Conservation (phyloP, 306 rosid species). For the Fragaria nilgerrensis region DNA sequence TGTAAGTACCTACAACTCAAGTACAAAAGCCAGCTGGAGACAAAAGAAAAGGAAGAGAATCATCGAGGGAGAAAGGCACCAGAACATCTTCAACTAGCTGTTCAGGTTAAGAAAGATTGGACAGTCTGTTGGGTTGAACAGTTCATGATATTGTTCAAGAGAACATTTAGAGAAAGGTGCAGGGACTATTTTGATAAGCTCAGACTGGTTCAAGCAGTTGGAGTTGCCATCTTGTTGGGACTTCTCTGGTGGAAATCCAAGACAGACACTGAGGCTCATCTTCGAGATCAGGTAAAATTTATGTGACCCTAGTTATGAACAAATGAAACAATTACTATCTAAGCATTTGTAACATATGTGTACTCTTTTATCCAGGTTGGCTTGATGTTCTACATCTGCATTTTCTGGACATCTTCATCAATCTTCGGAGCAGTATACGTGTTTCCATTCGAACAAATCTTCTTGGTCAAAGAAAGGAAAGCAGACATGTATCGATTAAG, state of each 20-base stretch:
- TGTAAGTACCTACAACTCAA: constrained; percentile 68
- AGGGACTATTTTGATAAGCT: constrained; percentile 78
- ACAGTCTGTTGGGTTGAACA: constrained; percentile 79
- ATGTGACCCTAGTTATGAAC: not conserved
- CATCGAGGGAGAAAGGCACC: constrained; percentile 46
- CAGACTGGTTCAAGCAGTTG: constrained; percentile 77
- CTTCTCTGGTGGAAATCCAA: constrained; percentile 98
- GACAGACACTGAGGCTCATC: constrained; percentile 75
- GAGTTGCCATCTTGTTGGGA: constrained; percentile 78
- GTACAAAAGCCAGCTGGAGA: constrained; percentile 64
- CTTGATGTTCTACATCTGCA: constrained; percentile 76
- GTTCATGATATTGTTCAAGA: constrained; percentile 57
- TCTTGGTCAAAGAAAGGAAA: constrained; percentile 85
- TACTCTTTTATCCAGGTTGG: constrained; percentile 59
- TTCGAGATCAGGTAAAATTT: constrained; percentile 77
- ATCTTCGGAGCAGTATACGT: constrained; percentile 87
- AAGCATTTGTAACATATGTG: not conserved
- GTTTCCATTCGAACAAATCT: constrained; percentile 75
- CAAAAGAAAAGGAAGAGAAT: constrained; percentile 65
- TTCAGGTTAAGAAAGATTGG: constrained; percentile 83
- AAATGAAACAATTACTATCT: not conserved
- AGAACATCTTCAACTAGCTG: constrained; percentile 71
- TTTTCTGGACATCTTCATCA: constrained; percentile 94
- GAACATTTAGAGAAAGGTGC: constrained; percentile 76
- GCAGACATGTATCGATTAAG: constrained; percentile 96